phyloP scores from a whole-genome alignment of 208 protist genomes.

The Leishmania major region DNA sequence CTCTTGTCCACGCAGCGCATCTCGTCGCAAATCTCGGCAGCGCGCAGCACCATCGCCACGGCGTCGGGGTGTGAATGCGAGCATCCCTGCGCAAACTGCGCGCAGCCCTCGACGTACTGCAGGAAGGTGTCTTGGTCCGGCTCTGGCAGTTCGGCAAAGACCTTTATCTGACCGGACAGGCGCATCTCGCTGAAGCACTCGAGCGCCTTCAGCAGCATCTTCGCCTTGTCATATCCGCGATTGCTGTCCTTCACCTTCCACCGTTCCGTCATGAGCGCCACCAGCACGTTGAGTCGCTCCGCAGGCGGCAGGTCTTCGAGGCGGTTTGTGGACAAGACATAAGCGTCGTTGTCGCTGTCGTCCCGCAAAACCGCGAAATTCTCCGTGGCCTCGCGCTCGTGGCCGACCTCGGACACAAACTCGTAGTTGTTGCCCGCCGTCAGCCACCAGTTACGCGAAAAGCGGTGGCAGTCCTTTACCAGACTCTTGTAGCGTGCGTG shows the following conservation, averaged over 20 bases:
- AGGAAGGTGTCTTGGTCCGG: slow-evolving; percentile 88
- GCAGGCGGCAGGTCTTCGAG: slow-evolving; percentile 75
- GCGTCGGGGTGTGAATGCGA: slow-evolving; percentile 87
- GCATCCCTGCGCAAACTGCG: slow-evolving; percentile 69
- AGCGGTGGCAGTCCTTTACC: slow-evolving; percentile 77
- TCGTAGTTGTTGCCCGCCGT: slow-evolving; percentile 88
- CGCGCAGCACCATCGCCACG: slow-evolving; percentile 77
- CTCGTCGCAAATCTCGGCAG: slow-evolving; percentile 87
- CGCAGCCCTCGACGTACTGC: slow-evolving; percentile 83
- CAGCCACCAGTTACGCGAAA: slow-evolving; percentile 85
- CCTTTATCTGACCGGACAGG: slow-evolving; percentile 50
- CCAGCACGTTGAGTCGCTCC: slow-evolving; percentile 71
- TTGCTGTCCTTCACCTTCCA: slow-evolving; percentile 87
- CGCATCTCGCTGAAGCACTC: slow-evolving; percentile 93
- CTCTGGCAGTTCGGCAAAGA: slow-evolving; percentile 68
- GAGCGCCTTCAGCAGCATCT: slow-evolving; percentile 75
- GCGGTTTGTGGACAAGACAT: slow-evolving; percentile 73
- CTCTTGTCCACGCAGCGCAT: slow-evolving; percentile 85
- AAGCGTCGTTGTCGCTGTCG: slow-evolving; percentile 75
- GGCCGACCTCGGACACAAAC: slow-evolving; percentile 74
- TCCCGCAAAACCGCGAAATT: slow-evolving; percentile 78
- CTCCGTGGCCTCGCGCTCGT: slow-evolving; percentile 89
- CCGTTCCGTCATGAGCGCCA: slow-evolving; percentile 64
- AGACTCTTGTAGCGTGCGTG: slow-evolving; percentile 89
- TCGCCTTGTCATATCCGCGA: slow-evolving; percentile 89